Evolutionary conservation across 345 rosid genomes (phyloP), one percentile per base, ranked within the genome.

Genomic region (Populus simonii): DNA sequence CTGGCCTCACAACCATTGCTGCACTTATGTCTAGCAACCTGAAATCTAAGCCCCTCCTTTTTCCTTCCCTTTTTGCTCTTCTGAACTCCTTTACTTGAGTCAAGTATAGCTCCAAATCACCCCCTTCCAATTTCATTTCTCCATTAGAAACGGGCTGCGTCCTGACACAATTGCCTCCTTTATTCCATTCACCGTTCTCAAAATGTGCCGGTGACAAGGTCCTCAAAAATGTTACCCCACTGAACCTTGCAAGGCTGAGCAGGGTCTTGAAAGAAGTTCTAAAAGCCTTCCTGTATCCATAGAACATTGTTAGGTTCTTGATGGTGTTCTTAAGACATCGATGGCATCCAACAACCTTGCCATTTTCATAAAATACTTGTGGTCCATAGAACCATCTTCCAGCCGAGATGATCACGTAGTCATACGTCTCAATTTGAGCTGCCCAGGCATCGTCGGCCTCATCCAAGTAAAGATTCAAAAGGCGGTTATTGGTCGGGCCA

Each of bases 381-480:
- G 89, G 89, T 3, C 90, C 83, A 66, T 84, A 87, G 85, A 89
- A 89, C 92, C 94, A 90, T 35, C 84, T 88, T 38, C 94, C 90
- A 0, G 78, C 89, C 1, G 90, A 90, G 69, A 90, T 45, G 72
- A 90, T 87, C 53, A 86, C 84, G 29, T 82, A 86, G 69, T 86
- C 85, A 9, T 86, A 89, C 27, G 16, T 69, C 59, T 83, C 82
- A 25, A 90, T 73, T 81, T 84, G 73, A 5, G 35, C 59, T 0
- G 83, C 75, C 94, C 94, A 90, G 25, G 81, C 76, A 4, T 84
- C 85, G 53, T 87, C 88, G 8, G 85, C 80, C 74, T 86, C 78
- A 31, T 89, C 94, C 8, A 90, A 76, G 86, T 86, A 76, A 71
- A 90, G 81, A 73, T 45, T 84, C 85, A 88, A 75, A 11, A 84